Evolutionary conservation across 805 yeast genomes (phyloP), one percentile per base, ranked within the genome.

Genomic region (Kurtzmaniella cleridarum): DNA sequence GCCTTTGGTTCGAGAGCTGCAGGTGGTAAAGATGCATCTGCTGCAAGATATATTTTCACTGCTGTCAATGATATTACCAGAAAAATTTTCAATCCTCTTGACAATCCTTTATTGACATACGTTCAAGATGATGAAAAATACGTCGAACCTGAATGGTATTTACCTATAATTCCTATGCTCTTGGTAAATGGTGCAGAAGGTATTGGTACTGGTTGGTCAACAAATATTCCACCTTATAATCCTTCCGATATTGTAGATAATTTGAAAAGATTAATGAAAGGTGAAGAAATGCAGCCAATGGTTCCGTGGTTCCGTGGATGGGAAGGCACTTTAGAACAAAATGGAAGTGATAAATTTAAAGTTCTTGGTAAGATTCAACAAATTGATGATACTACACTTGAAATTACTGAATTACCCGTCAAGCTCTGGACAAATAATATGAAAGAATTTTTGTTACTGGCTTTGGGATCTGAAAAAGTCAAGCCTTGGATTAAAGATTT

Each of bases 11-110:
- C 96, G 1, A 79, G 98, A 64, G 90, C 93, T 18, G 74, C 87
- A 18, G 98, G 98, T 62, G 98, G 98, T 69, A 93, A 93, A 60
- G 98, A 93, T 69, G 93, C 90, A 12, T 85, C 98, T n/a, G 97
- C 98, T 20, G 82, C 96, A 34, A 90, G 98, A 76, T 93, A 93
- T 69, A 90, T 93, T 59, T 86, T 76, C 60, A 93, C 98, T 0
- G 89, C 86, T 53, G 66, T 93, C 47, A 78, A 77, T 39, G 79
- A 81, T 27, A 71, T 93, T 36, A 85, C 98, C 0, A 71, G 84
- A 41, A 78, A 69, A 40, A 75, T 91, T 5, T 89, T 91, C 62
- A 81, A 85, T 48, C 78, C 85, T 0, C 71, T 79, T 34, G 98
- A 93, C 61, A 84, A 81, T 50, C 82, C 90, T 1, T 63, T 93